Base-by-base conservation (phyloP, 2,329 filamentous ascomycete species). In the Calonectria pseudoturangicola region DNA sequence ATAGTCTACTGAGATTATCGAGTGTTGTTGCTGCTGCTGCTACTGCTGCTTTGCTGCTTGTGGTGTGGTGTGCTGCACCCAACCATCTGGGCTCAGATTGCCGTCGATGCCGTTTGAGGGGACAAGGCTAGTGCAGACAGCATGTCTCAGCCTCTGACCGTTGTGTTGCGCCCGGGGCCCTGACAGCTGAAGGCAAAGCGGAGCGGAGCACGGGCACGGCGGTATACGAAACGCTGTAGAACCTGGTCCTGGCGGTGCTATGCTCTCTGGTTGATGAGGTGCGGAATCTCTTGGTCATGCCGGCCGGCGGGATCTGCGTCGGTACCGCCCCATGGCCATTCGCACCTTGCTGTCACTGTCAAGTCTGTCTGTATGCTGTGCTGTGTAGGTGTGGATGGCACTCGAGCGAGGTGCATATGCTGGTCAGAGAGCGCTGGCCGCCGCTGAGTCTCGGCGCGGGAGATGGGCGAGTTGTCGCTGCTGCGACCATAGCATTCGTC, bases 41-140 rank as follows among this genome's bases (percentile, higher is more conserved):
- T 73, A 67, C 47, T 63, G 27, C 54, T 67, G 51, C 33, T 30
- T 10, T 36, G 30, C 48, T 48, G 47, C 48, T 36, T 13, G 58
- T 64, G 36, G 63, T 45, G 41, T 66, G 30, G 68, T 51, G 41
- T 66, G 30, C 62, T 60, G 67, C 63, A 68, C 75, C 73, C 56
- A 74, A 50, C 71, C 73, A 74, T 70, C 74, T 74, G 78, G 78
- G 78, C 78, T 80, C 77, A 80, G 77, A 80, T 78, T 78, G 68
- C 75, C 77, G 78, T 79, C 78, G 78, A 69, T 66, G 75, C 71
- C 60, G 76, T 79, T 79, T 79, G 75, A 79, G 73, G 72, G 76
- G 45, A 63, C 75, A 74, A 73, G 45, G 64, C 71, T 75, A 70
- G 75, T 74, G 68, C 73, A 71, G 75, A 75, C 70, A 69, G 71